Conservation (phyloP, 2,329 filamentous ascomycete genomes). For the Xylaria sp. region DNA sequence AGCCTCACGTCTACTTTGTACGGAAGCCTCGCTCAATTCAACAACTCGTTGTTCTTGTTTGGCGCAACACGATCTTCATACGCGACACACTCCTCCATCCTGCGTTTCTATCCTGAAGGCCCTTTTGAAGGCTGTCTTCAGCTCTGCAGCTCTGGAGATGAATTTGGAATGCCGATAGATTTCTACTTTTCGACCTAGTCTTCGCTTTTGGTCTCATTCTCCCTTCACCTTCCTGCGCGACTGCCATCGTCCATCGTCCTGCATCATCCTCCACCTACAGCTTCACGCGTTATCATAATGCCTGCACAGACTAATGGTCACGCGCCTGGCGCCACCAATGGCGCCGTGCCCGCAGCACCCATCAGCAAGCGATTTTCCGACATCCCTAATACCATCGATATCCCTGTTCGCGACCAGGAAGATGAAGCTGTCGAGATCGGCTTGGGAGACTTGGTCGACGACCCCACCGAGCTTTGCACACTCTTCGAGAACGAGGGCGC, state of each 20-base stretch:
- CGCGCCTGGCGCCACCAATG: conserved; percentile 48
- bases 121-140: conserved; percentile 12
- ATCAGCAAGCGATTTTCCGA: conserved; percentile 64
- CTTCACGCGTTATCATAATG: conserved; percentile 39
- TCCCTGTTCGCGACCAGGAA: conserved; percentile 66
- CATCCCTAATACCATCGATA: conserved; percentile 67
- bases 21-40: too few relatives aligned
- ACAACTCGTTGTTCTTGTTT: neutral
- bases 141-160: conserved; percentile 13
- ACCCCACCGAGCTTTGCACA: conserved; percentile 92
- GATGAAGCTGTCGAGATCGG: conserved; percentile 88
- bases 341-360: conserved; percentile 39
- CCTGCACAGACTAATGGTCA: conserved; percentile 47
- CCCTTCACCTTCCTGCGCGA: neutral
- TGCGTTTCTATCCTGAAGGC: neutral
- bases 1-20: neutral
- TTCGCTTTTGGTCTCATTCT: conserved; percentile 3
- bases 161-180: conserved; percentile 7
- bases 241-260: neutral
- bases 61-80: neutral
- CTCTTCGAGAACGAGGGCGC: conserved; percentile 93
- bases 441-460: conserved; percentile 86
- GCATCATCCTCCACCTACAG: neutral
- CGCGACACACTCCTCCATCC: neutral
- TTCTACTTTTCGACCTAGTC: neutral